These are phyloP conservation scores for Rhizopus sp. DNA, from an alignment of 371 early-diverging fungal species.

Conservation along the genomic window DNA sequence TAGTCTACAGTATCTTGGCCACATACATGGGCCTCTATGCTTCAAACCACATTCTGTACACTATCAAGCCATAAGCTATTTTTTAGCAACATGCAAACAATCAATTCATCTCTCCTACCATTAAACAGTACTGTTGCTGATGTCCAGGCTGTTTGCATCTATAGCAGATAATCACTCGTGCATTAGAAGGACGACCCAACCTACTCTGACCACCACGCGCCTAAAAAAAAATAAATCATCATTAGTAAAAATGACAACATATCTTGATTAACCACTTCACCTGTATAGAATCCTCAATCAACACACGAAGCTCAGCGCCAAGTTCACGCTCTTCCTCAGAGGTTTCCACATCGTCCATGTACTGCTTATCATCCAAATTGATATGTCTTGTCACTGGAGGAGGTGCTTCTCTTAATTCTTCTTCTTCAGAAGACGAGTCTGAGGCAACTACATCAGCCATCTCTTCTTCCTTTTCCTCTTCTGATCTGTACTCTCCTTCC, in stretches of 20 bases:
- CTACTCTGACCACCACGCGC: background rate
- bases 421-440: background rate
- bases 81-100: constrained; percentile 11
- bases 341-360: constrained; percentile 18
- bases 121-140: too few species aligned
- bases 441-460: background rate
- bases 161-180: constrained; percentile 2
- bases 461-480: background rate
- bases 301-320: constrained; percentile 9
- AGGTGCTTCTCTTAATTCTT: background rate
- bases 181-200: background rate
- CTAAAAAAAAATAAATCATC: too few species aligned
- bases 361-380: constrained; percentile 13
- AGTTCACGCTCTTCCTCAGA: constrained; percentile 23
- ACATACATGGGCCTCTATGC: constrained; percentile 10
- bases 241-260: background rate
- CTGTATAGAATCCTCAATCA: constrained; percentile 23
- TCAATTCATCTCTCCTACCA: background rate
- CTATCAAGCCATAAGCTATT: background rate
- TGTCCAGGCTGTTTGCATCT: constrained; percentile 20
- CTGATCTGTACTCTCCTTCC: constrained; percentile 2
- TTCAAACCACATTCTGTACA: constrained; percentile 17
- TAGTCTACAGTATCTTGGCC: constrained; percentile 9
- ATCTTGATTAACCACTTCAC: background rate
- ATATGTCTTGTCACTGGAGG: constrained; percentile 16